These are phyloP conservation scores for Pisolithus microcarpus DNA, from an alignment of 768 basidiomycete species.

Conservation along the genomic window DNA sequence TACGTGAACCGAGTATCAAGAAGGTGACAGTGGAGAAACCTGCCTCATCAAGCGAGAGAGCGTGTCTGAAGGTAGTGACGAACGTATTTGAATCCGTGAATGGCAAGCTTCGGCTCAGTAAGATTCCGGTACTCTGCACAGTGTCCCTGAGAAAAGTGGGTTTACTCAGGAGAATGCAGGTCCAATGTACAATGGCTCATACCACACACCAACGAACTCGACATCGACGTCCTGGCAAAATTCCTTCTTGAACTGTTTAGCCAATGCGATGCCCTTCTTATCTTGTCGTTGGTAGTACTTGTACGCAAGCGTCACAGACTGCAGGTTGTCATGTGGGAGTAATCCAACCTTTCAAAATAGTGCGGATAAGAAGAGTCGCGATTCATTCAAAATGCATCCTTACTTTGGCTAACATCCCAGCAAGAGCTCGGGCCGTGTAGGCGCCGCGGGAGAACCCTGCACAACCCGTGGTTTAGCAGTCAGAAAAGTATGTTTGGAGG, in stretches of 20 bases:
- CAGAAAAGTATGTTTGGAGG: not conserved
- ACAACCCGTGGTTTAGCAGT: conserved; percentile 7
- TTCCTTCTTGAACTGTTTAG: conserved; percentile 63
- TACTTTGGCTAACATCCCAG: conserved; percentile 68
- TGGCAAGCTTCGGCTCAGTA: conserved; percentile 55
- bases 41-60: conserved; percentile 72
- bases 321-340: conserved; percentile 56
- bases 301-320: conserved; percentile 71
- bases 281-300: conserved; percentile 57
- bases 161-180: not conserved
- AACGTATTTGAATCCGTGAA: conserved; percentile 59
- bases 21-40: conserved; percentile 8
- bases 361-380: not conserved
- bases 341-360: conserved; percentile 51
- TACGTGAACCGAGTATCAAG: conserved; percentile 6
- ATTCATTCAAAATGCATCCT: not conserved
- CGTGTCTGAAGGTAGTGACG: conserved; percentile 71
- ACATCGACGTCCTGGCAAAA: conserved; percentile 62
- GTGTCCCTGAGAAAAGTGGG: conserved; percentile 53
- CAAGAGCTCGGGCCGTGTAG: conserved; percentile 64
- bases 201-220: conserved; percentile 82
- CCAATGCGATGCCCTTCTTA: conserved; percentile 36
- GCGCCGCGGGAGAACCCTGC: conserved; percentile 72
- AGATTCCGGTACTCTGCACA: conserved; percentile 64
- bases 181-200: conserved; percentile 9